These are phyloP conservation scores for Talaromyces liani DNA, from an alignment of 495 filamentous ascomycete species.

Conservation along the genomic window DNA sequence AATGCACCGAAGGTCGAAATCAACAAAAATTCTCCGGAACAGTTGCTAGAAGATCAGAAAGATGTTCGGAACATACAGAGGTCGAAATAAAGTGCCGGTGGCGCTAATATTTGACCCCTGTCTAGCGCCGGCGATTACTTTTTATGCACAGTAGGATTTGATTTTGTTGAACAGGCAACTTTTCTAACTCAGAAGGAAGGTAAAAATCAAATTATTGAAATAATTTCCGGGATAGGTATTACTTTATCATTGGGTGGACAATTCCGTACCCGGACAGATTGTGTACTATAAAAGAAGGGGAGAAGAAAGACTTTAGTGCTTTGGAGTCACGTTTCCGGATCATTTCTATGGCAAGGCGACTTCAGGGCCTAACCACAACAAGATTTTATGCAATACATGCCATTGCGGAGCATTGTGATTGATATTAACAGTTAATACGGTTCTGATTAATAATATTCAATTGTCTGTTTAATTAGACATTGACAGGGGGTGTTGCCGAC, in stretches of 20 bases:
- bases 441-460: not conserved
- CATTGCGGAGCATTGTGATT: not conserved
- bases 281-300: not conserved
- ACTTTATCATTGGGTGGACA: not conserved
- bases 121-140: constrained; percentile 2
- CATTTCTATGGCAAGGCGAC: not conserved
- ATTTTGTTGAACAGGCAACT: not conserved
- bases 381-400: not conserved
- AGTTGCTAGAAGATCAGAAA: not conserved
- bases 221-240: not conserved
- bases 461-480: not conserved
- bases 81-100: not conserved
- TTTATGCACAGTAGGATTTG: not conserved
- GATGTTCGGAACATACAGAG: not conserved
- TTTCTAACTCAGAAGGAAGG: not conserved
- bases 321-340: not conserved
- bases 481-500: not conserved
- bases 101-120: not conserved
- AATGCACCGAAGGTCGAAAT: not conserved
- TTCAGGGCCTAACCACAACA: not conserved
- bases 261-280: not conserved
- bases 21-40: not conserved
- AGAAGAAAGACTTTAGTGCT: not conserved
- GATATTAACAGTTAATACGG: not conserved
- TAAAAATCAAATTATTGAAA: not conserved